These are phyloP conservation scores for Rhizopus arrhizus DNA, from an alignment of 371 early-diverging fungal genomes.

Conservation along the genomic window DNA sequence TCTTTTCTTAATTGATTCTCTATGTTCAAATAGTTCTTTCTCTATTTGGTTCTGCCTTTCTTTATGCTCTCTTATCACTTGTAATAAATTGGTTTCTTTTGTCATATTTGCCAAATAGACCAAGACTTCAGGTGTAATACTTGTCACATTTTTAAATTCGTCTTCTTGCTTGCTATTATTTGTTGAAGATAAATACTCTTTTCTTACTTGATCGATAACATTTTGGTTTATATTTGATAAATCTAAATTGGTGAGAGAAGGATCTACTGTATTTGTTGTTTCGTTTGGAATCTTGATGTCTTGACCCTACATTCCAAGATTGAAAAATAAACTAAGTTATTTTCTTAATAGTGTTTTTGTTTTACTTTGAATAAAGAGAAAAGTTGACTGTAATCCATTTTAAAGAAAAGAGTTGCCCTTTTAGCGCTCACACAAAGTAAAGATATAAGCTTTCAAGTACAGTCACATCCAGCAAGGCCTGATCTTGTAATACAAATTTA, in stretches of 20 bases:
- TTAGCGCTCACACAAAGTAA: no score
- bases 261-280: neutral
- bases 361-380: constrained; percentile 18
- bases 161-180: constrained; percentile 16
- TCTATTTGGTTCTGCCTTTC: constrained; percentile 42
- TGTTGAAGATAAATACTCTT: constrained; percentile 33
- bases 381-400: constrained; percentile 8
- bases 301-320: constrained; percentile 16
- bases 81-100: constrained; percentile 39
- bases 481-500: no score
- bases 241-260: constrained; percentile 22
- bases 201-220: constrained; percentile 44
- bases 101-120: constrained; percentile 33
- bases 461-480: no score
- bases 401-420: no score
- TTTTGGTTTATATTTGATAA: constrained; percentile 36
- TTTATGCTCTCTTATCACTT: constrained; percentile 32
- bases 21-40: constrained; percentile 32
- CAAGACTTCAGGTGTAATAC: constrained; percentile 45
- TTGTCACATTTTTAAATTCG: constrained; percentile 26
- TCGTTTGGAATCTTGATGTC: constrained; percentile 8
- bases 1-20: constrained; percentile 29
- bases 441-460: no score
- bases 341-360: neutral
- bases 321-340: neutral